These are phyloP conservation scores for Leishmania guyanensis DNA, from an alignment of 208 protist genomes.

Conservation along the genomic window DNA sequence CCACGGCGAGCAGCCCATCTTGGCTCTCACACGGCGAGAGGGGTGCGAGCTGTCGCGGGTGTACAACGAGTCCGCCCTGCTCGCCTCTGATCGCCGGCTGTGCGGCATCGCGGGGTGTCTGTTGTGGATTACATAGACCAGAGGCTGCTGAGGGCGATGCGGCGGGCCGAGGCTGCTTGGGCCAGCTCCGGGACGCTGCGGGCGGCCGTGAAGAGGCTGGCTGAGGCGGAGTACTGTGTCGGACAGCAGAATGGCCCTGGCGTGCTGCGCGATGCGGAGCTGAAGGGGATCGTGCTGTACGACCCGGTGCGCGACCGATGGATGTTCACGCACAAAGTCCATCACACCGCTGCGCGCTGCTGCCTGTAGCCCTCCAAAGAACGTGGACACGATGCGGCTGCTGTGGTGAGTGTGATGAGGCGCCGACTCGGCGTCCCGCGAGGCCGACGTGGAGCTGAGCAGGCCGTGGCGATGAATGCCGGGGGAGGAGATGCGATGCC, in stretches of 20 bases:
- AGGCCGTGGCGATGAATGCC: neutral
- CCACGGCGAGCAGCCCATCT: constrained; percentile 68
- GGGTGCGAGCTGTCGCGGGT: constrained; percentile 65
- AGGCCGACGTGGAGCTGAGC: neutral
- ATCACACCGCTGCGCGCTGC: constrained; percentile 67
- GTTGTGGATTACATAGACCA: constrained; percentile 65
- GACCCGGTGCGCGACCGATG: constrained; percentile 75
- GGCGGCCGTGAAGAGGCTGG: too few relatives aligned
- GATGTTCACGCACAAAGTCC: constrained; percentile 69
- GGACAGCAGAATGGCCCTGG: constrained; percentile 54
- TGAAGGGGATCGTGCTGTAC: constrained; percentile 80
- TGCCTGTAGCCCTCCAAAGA: constrained; percentile 31
- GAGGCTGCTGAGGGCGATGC: constrained; percentile 79
- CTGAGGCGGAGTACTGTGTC: constrained; percentile 49
- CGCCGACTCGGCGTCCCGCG: neutral
- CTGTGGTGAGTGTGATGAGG: neutral
- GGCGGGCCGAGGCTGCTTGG: constrained; percentile 18
- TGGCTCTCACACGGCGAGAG: constrained; percentile 81
- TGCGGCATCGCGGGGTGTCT: constrained; percentile 58
- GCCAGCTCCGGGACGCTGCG: too few relatives aligned
- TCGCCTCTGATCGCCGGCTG: constrained; percentile 69
- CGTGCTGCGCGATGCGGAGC: constrained; percentile 42
- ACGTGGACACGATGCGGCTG: neutral
- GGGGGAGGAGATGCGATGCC: neutral
- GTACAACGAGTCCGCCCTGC: constrained; percentile 77